A percentile compares a stretch with the other conserved stretches of the same genome.
Evolutionary conservation across 768 basidiomycete genomes (phyloP).

Genomic region (Rhizopogon salebrosus): DNA sequence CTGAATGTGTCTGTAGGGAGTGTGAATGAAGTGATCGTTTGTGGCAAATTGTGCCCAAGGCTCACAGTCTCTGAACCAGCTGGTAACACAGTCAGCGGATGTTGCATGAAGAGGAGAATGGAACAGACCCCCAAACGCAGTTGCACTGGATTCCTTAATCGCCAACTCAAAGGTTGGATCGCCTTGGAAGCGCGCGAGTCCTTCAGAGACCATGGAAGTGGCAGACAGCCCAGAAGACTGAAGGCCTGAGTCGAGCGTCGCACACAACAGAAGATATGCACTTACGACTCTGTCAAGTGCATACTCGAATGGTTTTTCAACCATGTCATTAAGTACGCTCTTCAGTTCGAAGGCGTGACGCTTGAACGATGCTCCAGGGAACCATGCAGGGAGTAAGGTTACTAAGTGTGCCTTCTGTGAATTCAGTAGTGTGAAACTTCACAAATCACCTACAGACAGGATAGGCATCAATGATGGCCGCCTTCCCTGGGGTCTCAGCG

Average conservation of each 20-base stretch:
- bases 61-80: slow-evolving; percentile 7
- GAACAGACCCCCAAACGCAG: slow-evolving; percentile 7
- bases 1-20: slow-evolving; percentile 6
- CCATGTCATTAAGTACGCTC: slow-evolving; percentile 15
- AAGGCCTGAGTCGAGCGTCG: neutral
- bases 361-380: slow-evolving; percentile 43
- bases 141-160: slow-evolving; percentile 7
- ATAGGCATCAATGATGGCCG: slow-evolving; percentile 6
- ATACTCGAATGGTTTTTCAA: slow-evolving; percentile 4
- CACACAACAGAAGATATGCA: neutral
- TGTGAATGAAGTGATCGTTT: neutral
- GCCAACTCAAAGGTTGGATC: neutral
- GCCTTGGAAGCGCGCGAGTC: neutral
- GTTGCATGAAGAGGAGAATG: neutral
- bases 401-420: slow-evolving; percentile 20
- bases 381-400: slow-evolving; percentile 40
- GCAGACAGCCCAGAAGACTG: slow-evolving; percentile 27
- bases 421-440: slow-evolving; percentile 6
- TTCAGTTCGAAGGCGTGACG: slow-evolving; percentile 36
- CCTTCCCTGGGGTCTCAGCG: slow-evolving; percentile 4
- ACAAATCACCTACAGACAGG: slow-evolving; percentile 18
- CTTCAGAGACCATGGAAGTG: slow-evolving; percentile 32
- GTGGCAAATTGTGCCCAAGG: neutral
- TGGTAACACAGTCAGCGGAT: neutral
- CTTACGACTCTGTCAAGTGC: slow-evolving; percentile 5